Percentiles rank a stretch among this genome's conserved stretches.
Conservation (phyloP, 2,329 filamentous ascomycete species). For the Penicillium psychrosexuale region DNA sequence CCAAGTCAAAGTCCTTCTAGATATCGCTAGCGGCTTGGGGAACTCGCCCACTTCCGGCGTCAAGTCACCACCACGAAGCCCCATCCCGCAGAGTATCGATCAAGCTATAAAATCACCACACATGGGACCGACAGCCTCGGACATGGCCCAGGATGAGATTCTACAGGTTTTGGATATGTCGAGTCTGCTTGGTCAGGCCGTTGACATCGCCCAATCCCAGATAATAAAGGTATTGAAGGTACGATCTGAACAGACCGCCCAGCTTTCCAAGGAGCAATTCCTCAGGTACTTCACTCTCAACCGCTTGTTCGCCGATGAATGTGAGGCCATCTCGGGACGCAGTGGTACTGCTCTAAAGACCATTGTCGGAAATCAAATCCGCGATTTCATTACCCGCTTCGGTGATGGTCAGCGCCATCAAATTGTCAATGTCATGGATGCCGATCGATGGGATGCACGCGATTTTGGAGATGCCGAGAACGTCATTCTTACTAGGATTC, state of each 20-base stretch:
- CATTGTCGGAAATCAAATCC: constrained; percentile 61
- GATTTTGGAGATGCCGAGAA: constrained; percentile 58
- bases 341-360: constrained; percentile 59
- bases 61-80: constrained; percentile 50
- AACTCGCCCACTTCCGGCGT: constrained; percentile 40
- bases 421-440: constrained; percentile 57
- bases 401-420: constrained; percentile 57
- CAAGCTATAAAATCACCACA: constrained; percentile 32
- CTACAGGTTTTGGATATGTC: constrained; percentile 64
- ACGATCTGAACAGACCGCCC: constrained; percentile 58
- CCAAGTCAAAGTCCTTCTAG: constrained; percentile 90
- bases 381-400: constrained; percentile 58
- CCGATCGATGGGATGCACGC: constrained; percentile 62
- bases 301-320: constrained; percentile 63
- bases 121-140: constrained; percentile 26
- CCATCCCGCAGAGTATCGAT: constrained; percentile 44
- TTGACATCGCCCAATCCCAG: constrained; percentile 63
- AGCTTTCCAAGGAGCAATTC: constrained; percentile 56
- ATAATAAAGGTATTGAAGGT: constrained; percentile 64
- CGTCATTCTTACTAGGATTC: constrained; percentile 51
- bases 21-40: constrained; percentile 69
- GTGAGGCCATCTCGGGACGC: constrained; percentile 62
- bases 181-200: constrained; percentile 62
- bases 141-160: constrained; percentile 55
- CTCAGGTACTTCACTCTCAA: constrained; percentile 62